A percentile compares a stretch with the other conserved stretches of the same genome.
Evolutionary conservation across 192 early-diverging fungal genomes (phyloP).

Genomic region (Backusella macrospora): DNA sequence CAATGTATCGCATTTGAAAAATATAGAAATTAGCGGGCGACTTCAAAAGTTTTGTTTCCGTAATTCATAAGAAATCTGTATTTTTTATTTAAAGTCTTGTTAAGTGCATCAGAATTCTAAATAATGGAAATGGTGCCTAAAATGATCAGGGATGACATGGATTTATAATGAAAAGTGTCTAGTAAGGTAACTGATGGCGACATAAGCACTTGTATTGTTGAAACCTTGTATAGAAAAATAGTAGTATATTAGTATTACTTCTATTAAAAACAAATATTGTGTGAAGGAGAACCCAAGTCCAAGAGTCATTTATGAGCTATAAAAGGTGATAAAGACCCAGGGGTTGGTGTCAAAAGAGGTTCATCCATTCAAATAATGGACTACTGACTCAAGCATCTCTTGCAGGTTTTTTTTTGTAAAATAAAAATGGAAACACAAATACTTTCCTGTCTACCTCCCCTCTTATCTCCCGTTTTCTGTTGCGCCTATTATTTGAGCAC

Average conservation of each 20-base stretch:
- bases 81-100: too few relatives aligned
- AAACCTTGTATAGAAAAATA: slow-evolving; percentile 18
- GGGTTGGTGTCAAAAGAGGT: slow-evolving; percentile 21
- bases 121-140: too few relatives aligned
- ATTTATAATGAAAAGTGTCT: slow-evolving; percentile 14
- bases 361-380: slow-evolving; percentile 5
- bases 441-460: slow-evolving; percentile 17
- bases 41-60: too few relatives aligned
- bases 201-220: slow-evolving; percentile 15
- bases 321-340: slow-evolving; percentile 14
- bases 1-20: too few relatives aligned
- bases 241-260: slow-evolving; percentile 3
- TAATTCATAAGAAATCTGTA: too few relatives aligned
- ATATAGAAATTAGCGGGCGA: too few relatives aligned
- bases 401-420: slow-evolving; percentile 21
- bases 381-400: slow-evolving; percentile 26
- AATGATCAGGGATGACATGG: background rate
- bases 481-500: slow-evolving; percentile 4
- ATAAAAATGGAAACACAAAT: slow-evolving; percentile 16
- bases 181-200: slow-evolving; percentile 4
- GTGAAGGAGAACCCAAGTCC: slow-evolving; percentile 21
- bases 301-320: slow-evolving; percentile 2
- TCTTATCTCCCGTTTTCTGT: slow-evolving; percentile 9
- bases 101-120: too few relatives aligned
- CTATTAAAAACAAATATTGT: slow-evolving; percentile 8